These are phyloP conservation scores for Solanum arcanum DNA, from an alignment of 257 asterid genomes.

Conservation along the genomic window DNA sequence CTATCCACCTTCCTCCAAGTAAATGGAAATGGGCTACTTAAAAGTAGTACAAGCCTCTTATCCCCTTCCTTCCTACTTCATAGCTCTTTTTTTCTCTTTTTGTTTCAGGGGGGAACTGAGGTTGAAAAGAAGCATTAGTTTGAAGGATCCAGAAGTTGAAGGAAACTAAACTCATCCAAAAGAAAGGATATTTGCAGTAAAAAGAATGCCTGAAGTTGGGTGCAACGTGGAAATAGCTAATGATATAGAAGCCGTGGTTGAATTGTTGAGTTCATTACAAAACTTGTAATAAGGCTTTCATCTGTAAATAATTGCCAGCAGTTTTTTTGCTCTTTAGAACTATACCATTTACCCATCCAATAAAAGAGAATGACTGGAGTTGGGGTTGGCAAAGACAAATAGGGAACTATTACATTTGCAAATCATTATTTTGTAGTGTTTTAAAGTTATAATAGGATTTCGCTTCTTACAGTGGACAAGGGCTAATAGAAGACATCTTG, in stretches of 20 bases:
- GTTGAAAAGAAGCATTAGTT: neutral
- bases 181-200: neutral
- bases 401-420: neutral
- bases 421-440: neutral
- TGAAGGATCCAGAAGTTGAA: neutral
- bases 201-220: neutral
- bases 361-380: neutral
- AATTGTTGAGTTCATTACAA: neutral
- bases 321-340: neutral
- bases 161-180: neutral
- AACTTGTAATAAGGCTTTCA: neutral
- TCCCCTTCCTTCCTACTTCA: neutral
- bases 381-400: neutral
- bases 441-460: neutral
- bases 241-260: neutral
- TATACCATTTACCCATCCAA: neutral
- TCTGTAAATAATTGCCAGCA: neutral
- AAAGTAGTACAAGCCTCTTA: neutral
- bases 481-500: neutral
- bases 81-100: neutral
- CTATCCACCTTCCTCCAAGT: neutral
- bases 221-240: neutral
- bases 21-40: neutral
- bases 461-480: neutral
- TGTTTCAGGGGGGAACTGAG: neutral